Evolutionary conservation across 129 eudicot species (phyloP).

Genomic region (Helianthus tuberosus): DNA sequence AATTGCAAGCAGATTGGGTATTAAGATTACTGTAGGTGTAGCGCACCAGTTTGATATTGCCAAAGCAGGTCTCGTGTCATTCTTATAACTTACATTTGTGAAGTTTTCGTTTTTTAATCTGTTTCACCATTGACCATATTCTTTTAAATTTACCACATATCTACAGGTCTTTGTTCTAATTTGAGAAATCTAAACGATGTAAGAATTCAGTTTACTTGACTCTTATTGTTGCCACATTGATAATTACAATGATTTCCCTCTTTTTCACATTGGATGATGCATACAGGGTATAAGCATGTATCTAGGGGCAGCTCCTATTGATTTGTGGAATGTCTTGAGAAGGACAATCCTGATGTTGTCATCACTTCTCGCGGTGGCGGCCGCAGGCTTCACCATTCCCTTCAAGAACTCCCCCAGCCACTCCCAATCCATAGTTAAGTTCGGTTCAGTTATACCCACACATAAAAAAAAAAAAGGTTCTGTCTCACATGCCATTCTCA

Average conservation of each 20-base stretch:
- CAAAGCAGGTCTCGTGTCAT: constrained; percentile 48
- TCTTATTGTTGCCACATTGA: too few relatives aligned
- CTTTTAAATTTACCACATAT: constrained; percentile 12
- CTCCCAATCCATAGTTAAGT: too few relatives aligned
- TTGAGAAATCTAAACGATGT: constrained; percentile 49
- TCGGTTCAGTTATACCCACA: too few relatives aligned
- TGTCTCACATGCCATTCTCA: too few relatives aligned
- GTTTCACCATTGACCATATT: constrained; percentile 5
- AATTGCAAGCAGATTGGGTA: constrained; percentile 62
- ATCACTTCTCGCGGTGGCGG: too few relatives aligned
- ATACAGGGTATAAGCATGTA: constrained; percentile 84
- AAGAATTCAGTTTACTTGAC: constrained; percentile 43
- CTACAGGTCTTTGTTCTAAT: constrained; percentile 59
- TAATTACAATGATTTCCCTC: not conserved
- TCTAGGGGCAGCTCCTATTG: constrained; percentile 95
- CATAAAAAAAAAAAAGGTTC: too few relatives aligned
- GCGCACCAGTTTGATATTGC: constrained; percentile 69
- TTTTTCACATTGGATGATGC: too few relatives aligned
- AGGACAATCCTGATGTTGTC: constrained; percentile 72
- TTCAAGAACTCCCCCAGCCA: too few relatives aligned
- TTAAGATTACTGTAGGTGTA: constrained; percentile 66
- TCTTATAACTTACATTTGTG: constrained; percentile 21
- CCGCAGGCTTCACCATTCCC: too few relatives aligned
- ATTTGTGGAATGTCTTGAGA: constrained; percentile 90
- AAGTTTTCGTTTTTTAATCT: constrained; percentile 3